Evolutionary conservation across 2,329 filamentous ascomycete genomes (phyloP).

Genomic region (Cordyceps cicadae): DNA sequence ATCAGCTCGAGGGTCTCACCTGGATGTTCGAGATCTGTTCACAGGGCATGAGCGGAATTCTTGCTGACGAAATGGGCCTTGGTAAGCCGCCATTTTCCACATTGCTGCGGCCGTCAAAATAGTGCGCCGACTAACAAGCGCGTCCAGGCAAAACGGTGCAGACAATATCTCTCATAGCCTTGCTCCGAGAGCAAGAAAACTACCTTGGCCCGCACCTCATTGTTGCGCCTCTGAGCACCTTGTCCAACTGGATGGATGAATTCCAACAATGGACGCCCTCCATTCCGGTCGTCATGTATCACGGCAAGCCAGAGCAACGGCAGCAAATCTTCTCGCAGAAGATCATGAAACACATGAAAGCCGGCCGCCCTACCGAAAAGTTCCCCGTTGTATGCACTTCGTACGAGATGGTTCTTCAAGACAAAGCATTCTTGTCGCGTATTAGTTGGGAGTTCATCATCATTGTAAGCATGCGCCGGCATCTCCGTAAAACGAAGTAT

Average conservation of each 20-base stretch:
- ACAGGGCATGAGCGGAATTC: conserved; percentile 82
- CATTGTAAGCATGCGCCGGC: conserved; percentile 48
- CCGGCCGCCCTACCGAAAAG: conserved; percentile 47
- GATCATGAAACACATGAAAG: conserved; percentile 61
- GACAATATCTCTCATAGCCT: conserved; percentile 78
- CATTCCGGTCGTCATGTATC: conserved; percentile 85
- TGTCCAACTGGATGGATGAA: conserved; percentile 94
- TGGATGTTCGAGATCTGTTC: conserved; percentile 81
- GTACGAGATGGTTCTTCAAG: conserved; percentile 92
- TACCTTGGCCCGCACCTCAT: conserved; percentile 84
- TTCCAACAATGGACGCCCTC: conserved; percentile 83
- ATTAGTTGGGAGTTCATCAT: conserved; percentile 98
- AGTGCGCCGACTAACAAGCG: conserved; percentile 5
- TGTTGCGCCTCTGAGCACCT: conserved; percentile 79
- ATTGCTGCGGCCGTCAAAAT: neutral
- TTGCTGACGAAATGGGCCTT: conserved; percentile 91
- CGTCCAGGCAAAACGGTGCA: conserved; percentile 75
- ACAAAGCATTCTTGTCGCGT: conserved; percentile 69
- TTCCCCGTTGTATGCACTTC: conserved; percentile 93
- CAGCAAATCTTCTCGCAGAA: conserved; percentile 63
- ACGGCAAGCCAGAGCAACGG: conserved; percentile 74
- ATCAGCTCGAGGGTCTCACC: conserved; percentile 87
- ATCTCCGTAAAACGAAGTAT: neutral
- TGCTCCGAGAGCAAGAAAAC: conserved; percentile 76
- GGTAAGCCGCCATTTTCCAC: conserved; percentile 38